A percentile compares a stretch with the other conserved stretches of the same genome.
Conservation (phyloP, 768 basidiomycete genomes). For the Leccinum subgranulosum region DNA sequence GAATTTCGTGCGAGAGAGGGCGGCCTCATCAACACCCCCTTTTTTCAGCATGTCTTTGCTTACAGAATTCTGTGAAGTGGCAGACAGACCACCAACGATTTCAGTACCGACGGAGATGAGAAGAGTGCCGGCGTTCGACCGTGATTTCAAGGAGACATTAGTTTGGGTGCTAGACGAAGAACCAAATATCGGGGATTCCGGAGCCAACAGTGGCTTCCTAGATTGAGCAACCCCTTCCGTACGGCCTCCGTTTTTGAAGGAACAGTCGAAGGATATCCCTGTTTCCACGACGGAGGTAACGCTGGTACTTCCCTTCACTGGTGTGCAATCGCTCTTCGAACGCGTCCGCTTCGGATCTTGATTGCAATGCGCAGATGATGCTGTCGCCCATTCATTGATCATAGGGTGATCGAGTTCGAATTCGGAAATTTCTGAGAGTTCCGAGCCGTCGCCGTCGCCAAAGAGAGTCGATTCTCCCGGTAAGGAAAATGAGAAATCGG, state of each 20-base stretch:
- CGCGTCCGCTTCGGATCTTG: not conserved
- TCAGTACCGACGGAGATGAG: not conserved
- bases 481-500: not conserved
- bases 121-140: conserved; percentile 1
- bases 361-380: not conserved
- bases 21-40: not conserved
- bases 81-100: not conserved
- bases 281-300: not conserved
- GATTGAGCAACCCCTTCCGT: not conserved
- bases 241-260: not conserved
- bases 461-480: conserved; percentile 8
- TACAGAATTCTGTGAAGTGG: not conserved
- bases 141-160: conserved; percentile 8
- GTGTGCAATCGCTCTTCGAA: not conserved
- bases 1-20: not conserved
- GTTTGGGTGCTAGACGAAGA: conserved; percentile 16
- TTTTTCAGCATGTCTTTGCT: not conserved
- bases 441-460: conserved; percentile 16
- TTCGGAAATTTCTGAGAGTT: conserved; percentile 35
- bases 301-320: conserved; percentile 11
- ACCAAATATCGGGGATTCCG: conserved; percentile 8
- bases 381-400: not conserved
- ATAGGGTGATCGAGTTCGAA: conserved; percentile 14
- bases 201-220: not conserved
- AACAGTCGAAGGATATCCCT: not conserved